Evolutionary conservation across 768 basidiomycete genomes (phyloP).

Genomic region (Podaxis pistillaris): DNA sequence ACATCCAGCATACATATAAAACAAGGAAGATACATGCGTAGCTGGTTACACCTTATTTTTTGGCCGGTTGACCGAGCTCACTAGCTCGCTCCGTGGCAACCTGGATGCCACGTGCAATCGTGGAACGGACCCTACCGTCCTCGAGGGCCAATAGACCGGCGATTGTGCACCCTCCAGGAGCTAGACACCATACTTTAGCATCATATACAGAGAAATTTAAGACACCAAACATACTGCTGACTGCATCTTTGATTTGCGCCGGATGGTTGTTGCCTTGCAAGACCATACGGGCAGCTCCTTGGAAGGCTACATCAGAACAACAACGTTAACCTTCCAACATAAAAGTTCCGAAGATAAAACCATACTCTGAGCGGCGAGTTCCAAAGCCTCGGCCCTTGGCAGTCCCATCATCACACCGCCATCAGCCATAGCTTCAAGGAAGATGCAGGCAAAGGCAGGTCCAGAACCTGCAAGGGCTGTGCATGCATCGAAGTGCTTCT

Average conservation of each 20-base stretch:
- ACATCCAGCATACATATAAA: not conserved
- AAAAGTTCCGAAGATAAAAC: slow-evolving; percentile 7
- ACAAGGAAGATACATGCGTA: not conserved
- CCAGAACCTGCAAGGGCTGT: slow-evolving; percentile 96
- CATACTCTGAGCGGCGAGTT: slow-evolving; percentile 93
- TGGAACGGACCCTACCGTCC: slow-evolving; percentile 90
- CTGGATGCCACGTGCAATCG: slow-evolving; percentile 94
- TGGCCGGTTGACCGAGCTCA: slow-evolving; percentile 72
- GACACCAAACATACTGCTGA: slow-evolving; percentile 76
- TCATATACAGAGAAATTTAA: not conserved
- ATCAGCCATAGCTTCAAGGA: slow-evolving; percentile 98
- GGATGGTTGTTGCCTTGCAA: slow-evolving; percentile 88
- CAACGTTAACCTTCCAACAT: slow-evolving; percentile 5
- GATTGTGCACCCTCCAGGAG: slow-evolving; percentile 97
- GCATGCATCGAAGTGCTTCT: slow-evolving; percentile 98
- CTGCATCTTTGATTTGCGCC: slow-evolving; percentile 94
- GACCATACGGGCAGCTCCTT: slow-evolving; percentile 96
- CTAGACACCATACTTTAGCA: slow-evolving; percentile 37
- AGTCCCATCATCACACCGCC: slow-evolving; percentile 99
- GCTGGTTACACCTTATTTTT: slow-evolving; percentile 34
- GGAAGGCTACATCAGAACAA: slow-evolving; percentile 61
- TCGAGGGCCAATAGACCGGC: slow-evolving; percentile 95
- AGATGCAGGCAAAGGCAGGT: slow-evolving; percentile 95
- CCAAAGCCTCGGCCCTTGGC: slow-evolving; percentile 89
- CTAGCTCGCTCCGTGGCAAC: slow-evolving; percentile 88